Base-by-base conservation (phyloP, 2,329 filamentous ascomycete species). In the Cryoendolithus antarcticus region DNA sequence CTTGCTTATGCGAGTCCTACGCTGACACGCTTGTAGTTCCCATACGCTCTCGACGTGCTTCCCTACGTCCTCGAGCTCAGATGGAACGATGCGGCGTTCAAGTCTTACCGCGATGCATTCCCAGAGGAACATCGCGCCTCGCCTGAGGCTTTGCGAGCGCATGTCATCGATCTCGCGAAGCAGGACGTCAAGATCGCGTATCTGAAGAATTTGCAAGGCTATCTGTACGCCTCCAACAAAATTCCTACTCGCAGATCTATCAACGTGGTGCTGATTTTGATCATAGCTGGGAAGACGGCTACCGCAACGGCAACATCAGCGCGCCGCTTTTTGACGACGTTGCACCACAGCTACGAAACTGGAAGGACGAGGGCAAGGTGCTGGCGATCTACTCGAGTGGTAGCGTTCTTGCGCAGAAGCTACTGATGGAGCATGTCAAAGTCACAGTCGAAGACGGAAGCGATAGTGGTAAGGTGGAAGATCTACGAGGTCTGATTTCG, bases 381-480 rank as follows among this genome's bases (percentile, higher is more conserved):
- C 54, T 88, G 47, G 74, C 82, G 51, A 88, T 91, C 55, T 91
- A 88, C 64, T 86, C 81, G 3, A 86, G 81, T 9, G 84, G 84
- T 24, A 86, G 81, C 13, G 80, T 89, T 5, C 71, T 79, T 12
- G 84, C 84, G 9, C 84, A 91, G 67, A 84, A 86, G 62, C 66
- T 89, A 44, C 71, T 89, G 46, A 89, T 89, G 61, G 68, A 70
- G 44, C 75, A 86, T 52, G 62, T 69, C 27, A 52, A 35, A 19
- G 31, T 13, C 24, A 19, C 15, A 19, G 30, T 32, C 34, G 44
- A 46, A 31, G 61, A 61, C 12, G 65, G 73, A 45, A 67, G 15
- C 15, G 15, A 19, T 19, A 19, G 15, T 19, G 15, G 15, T 10
- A 65, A 73, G 45, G 67, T 72, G 6, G 62, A 70, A 43, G 75